Evolutionary conservation across 441 rosid species (phyloP).

Genomic region (Pelargonium australe): DNA sequence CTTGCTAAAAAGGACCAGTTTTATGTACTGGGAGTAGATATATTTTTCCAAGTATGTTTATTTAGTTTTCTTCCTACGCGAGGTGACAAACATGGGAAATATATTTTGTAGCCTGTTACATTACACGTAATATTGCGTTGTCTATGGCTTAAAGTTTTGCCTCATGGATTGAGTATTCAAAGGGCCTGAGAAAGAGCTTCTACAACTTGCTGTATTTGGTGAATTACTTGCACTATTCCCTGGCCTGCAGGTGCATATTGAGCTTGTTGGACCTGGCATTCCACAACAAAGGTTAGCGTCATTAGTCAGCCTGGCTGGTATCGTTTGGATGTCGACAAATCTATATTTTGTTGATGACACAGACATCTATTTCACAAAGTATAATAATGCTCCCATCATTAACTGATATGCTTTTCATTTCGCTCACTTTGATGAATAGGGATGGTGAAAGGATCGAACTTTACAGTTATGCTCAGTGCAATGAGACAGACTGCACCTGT

Average conservation of each 20-base stretch:
- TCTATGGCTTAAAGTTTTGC: slow-evolving; percentile 13
- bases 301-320: not conserved
- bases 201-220: slow-evolving; percentile 68
- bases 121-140: not conserved
- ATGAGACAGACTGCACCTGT: slow-evolving; percentile 54
- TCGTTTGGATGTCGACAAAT: not conserved
- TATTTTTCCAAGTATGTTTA: not conserved
- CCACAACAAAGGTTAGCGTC: slow-evolving; percentile 55
- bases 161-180: slow-evolving; percentile 24
- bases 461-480: slow-evolving; percentile 42
- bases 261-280: slow-evolving; percentile 75
- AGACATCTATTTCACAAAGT: not conserved
- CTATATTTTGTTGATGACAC: not conserved
- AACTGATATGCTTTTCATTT: slow-evolving; percentile 8
- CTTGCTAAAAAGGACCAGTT: not conserved
- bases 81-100: not conserved
- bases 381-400: not conserved
- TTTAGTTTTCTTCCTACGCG: not conserved
- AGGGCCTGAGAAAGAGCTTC: slow-evolving; percentile 94
- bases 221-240: slow-evolving; percentile 79
- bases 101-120: not conserved
- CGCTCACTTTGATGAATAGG: slow-evolving; percentile 30
- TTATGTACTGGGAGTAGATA: not conserved
- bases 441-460: slow-evolving; percentile 55
- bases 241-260: slow-evolving; percentile 45